Percentiles rank a stretch among this genome's conserved stretches.
Conservation (phyloP, 257 asterid species). For the Capsicum chinense region DNA sequence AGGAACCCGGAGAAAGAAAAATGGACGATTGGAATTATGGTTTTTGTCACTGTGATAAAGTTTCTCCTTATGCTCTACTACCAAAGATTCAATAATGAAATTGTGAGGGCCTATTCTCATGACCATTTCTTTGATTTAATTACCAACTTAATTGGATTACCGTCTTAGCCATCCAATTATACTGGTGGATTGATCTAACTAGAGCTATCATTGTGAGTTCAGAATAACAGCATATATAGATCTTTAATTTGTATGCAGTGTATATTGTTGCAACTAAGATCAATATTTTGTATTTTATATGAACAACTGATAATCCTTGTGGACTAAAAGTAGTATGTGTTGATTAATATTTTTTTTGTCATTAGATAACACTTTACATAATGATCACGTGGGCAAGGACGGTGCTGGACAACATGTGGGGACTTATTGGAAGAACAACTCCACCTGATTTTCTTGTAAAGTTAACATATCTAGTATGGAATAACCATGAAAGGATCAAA, state of each 20-base stretch:
- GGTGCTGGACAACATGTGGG: slow-evolving; percentile 78
- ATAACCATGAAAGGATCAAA: slow-evolving; percentile 71
- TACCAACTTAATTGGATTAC: slow-evolving; percentile 86
- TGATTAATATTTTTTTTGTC: neutral
- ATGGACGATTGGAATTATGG: slow-evolving; percentile 97
- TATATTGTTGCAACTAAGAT: neutral
- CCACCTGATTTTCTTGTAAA: slow-evolving; percentile 94
- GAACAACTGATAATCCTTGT: neutral
- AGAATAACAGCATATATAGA: neutral
- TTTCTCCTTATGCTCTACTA: slow-evolving; percentile 78
- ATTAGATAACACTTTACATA: slow-evolving; percentile 82
- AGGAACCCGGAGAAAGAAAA: slow-evolving; percentile 64
- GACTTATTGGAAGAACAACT: slow-evolving; percentile 87
- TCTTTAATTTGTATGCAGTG: neutral
- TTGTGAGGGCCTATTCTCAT: slow-evolving; percentile 86
- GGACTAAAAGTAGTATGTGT: neutral
- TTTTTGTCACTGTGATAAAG: slow-evolving; percentile 79
- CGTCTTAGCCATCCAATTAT: slow-evolving; percentile 68
- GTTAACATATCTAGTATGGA: slow-evolving; percentile 82
- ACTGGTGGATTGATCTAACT: slow-evolving; percentile 97
- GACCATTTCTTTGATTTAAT: slow-evolving; percentile 90
- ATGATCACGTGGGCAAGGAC: slow-evolving; percentile 89
- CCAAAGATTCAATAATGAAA: slow-evolving; percentile 78
- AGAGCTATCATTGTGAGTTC: slow-evolving; percentile 81
- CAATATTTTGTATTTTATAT: neutral